Percentiles rank a stretch among this genome's conserved stretches.
These are phyloP conservation scores for Celoporthe dispersa DNA, from an alignment of 2,329 filamentous ascomycete genomes.

Conservation along the genomic window DNA sequence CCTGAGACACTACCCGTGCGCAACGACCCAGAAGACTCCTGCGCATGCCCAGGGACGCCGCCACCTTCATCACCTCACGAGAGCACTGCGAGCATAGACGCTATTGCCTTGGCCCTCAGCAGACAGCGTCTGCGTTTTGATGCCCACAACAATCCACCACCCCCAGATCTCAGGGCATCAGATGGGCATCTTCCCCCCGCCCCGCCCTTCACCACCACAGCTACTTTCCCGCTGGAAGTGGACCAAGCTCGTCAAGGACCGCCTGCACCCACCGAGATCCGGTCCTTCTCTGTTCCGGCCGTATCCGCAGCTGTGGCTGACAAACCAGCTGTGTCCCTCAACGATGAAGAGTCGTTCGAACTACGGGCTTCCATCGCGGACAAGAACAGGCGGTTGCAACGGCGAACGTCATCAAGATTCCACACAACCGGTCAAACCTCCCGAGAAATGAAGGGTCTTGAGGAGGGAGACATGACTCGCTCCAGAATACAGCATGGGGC, in stretches of 20 bases:
- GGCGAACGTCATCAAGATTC: conserved; percentile 26
- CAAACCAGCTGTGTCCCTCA: not conserved
- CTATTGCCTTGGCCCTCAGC: conserved; percentile 25
- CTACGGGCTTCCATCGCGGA: not conserved
- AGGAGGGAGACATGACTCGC: conserved; percentile 30
- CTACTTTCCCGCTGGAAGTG: conserved; percentile 4
- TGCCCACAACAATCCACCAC: conserved; percentile 9
- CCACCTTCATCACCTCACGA: not conserved
- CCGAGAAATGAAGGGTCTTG: conserved; percentile 18
- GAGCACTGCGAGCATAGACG: conserved; percentile 23
- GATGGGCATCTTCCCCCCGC: conserved; percentile 6
- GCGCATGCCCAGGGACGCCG: not conserved
- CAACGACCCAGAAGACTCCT: not conserved
- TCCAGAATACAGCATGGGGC: conserved; percentile 28
- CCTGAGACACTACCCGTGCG: not conserved
- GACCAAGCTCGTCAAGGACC: not conserved
- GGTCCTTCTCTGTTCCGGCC: conserved; percentile 2
- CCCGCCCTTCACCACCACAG: conserved; percentile 18
- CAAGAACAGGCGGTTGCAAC: conserved; percentile 24
- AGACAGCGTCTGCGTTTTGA: conserved; percentile 26
- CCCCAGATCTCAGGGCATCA: not conserved
- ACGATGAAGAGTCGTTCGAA: not conserved
- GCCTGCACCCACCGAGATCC: conserved; percentile 7
- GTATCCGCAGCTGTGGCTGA: conserved; percentile 14
- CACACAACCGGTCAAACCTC: conserved; percentile 23